Percentiles rank a stretch among this genome's conserved stretches.
These are phyloP conservation scores for Poa pratensis DNA, from an alignment of 176 grass and related monocot species.

Conservation along the genomic window DNA sequence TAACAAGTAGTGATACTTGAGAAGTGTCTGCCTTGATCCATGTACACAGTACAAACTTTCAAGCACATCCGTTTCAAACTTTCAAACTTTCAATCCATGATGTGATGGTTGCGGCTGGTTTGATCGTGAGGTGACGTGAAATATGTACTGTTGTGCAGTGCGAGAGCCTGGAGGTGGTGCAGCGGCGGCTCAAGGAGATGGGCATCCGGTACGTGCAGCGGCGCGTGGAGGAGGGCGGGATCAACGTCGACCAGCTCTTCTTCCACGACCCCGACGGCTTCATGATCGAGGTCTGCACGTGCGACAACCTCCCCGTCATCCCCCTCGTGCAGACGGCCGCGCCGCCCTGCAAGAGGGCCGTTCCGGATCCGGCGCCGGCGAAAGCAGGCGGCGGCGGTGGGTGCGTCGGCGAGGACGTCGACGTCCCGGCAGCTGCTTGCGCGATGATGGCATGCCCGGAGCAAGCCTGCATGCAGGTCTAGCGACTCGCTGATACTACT, in stretches of 20 bases:
- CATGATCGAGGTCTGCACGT: slow-evolving; percentile 96
- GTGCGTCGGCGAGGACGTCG: slow-evolving; percentile 29
- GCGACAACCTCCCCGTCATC: slow-evolving; percentile 77
- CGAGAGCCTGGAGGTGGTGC: slow-evolving; percentile 71
- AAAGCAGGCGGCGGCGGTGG: slow-evolving; percentile 29
- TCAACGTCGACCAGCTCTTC: slow-evolving; percentile 85
- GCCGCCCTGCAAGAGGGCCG: slow-evolving; percentile 34
- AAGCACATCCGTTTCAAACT: too few relatives aligned
- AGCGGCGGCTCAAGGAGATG: slow-evolving; percentile 73
- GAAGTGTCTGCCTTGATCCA: too few relatives aligned
- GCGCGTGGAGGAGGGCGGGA: slow-evolving; percentile 68
- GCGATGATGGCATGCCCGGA: slow-evolving; percentile 33
- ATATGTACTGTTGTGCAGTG: slow-evolving; percentile 42
- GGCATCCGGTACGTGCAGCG: slow-evolving; percentile 49
- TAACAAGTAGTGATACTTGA: too few relatives aligned
- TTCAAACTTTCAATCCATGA: too few relatives aligned
- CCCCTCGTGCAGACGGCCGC: slow-evolving; percentile 46
- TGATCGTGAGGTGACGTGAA: not conserved
- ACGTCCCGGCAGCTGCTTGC: not conserved
- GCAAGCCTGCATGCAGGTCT: slow-evolving; percentile 43
- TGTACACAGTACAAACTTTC: too few relatives aligned
- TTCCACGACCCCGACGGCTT: slow-evolving; percentile 97
- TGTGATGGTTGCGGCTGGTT: too few relatives aligned
- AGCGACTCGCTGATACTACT: not conserved
- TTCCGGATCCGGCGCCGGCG: not conserved